A percentile compares a stretch with the other conserved stretches of the same genome.
Evolutionary conservation across 2,329 filamentous ascomycete species (phyloP).

Genomic region (Colletotrichum tamarilloi): DNA sequence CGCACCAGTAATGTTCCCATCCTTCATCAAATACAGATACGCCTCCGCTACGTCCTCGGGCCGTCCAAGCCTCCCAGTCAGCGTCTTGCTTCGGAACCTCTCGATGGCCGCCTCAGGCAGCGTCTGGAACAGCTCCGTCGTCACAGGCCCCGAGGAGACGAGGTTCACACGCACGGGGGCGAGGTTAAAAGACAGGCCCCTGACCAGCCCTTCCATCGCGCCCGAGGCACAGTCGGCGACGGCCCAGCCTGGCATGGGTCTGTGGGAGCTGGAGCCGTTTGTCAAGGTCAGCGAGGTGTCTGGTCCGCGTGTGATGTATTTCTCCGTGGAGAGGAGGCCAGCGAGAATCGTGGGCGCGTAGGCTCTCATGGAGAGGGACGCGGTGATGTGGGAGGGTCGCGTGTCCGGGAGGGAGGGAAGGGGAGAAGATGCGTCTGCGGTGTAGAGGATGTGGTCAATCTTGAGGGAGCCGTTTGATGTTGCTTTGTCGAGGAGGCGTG

Average conservation of each 20-base stretch:
- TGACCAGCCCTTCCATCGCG: slow-evolving; percentile 7
- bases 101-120: slow-evolving; percentile 3
- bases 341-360: slow-evolving; percentile 15
- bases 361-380: slow-evolving; percentile 3
- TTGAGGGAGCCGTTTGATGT: background rate
- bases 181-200: slow-evolving; percentile 2
- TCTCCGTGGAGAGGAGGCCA: background rate
- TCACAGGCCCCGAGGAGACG: slow-evolving; percentile 14
- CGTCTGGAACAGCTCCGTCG: slow-evolving; percentile 2
- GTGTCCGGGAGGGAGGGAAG: background rate
- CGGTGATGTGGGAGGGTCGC: background rate
- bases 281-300: slow-evolving; percentile 23
- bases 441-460: slow-evolving; percentile 22
- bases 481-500: background rate
- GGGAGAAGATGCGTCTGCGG: background rate
- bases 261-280: slow-evolving; percentile 15
- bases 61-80: background rate
- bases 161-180: slow-evolving; percentile 2
- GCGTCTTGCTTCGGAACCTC: slow-evolving; percentile 4
- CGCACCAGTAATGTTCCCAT: slow-evolving; percentile 49
- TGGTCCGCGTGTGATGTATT: background rate
- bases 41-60: slow-evolving; percentile 55
- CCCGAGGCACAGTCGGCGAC: background rate
- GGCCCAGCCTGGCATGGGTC: too few relatives aligned
- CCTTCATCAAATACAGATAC: slow-evolving; percentile 57